These are phyloP conservation scores for Camellia lanceoleosa DNA, from an alignment of 148 eudicot genomes.

Conservation along the genomic window DNA sequence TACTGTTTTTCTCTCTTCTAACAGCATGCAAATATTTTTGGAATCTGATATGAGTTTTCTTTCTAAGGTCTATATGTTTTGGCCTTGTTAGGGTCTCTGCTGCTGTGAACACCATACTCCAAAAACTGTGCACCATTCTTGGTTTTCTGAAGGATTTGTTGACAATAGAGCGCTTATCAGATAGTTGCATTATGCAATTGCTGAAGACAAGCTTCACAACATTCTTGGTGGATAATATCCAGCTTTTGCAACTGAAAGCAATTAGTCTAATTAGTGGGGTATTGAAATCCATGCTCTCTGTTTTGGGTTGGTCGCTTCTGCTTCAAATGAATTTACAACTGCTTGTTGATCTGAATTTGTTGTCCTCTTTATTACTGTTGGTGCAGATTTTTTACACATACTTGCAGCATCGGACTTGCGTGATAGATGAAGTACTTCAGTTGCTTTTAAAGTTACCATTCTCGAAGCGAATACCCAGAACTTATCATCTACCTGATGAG, in stretches of 20 bases:
- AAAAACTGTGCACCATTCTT: conserved; percentile 86
- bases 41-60: background rate
- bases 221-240: conserved; percentile 85
- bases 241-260: conserved; percentile 93
- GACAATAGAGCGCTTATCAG: conserved; percentile 79
- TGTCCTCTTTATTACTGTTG: conserved; percentile 17
- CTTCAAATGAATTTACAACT: background rate
- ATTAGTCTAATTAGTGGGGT: conserved; percentile 88
- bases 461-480: conserved; percentile 72
- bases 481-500: conserved; percentile 91
- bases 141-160: conserved; percentile 71
- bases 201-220: conserved; percentile 82
- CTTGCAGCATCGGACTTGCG: conserved; percentile 78
- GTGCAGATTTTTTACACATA: conserved; percentile 77
- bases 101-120: conserved; percentile 65
- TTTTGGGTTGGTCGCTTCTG: background rate
- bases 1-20: conserved; percentile 9
- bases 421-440: conserved; percentile 82
- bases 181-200: conserved; percentile 92
- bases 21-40: background rate
- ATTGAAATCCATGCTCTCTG: conserved; percentile 18
- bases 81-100: conserved; percentile 58
- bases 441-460: conserved; percentile 78
- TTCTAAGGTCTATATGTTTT: conserved; percentile 18
- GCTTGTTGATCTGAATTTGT: conserved; percentile 14